Evolutionary conservation across 1,284 basidiomycete genomes (phyloP).

Genomic region (Papiliotrema fonsecae): DNA sequence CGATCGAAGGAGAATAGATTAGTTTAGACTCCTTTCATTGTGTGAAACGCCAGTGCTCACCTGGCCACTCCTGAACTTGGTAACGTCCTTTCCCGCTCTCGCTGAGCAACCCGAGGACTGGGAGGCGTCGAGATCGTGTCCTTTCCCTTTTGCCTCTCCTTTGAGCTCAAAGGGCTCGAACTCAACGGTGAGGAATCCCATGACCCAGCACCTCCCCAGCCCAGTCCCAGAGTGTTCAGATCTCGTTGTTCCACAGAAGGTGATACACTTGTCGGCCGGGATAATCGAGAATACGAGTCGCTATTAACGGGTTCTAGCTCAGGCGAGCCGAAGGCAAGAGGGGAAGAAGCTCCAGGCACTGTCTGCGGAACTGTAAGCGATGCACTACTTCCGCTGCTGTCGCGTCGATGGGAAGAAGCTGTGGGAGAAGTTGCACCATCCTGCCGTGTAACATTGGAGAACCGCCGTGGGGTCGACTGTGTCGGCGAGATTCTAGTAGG

Average conservation of each 20-base stretch:
- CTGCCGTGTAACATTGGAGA: constrained; percentile 8
- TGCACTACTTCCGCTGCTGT: constrained; percentile 7
- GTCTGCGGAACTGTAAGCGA: constrained; percentile 3
- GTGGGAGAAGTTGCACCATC: neutral
- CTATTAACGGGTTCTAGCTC: constrained; percentile 24
- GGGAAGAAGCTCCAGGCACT: constrained; percentile 4
- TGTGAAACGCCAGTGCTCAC: constrained; percentile 9
- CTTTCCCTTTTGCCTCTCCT: constrained; percentile 1
- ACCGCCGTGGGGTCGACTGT: constrained; percentile 11
- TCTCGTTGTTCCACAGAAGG: constrained; percentile 20
- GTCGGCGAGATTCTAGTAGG: constrained; percentile 13
- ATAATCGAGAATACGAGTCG: constrained; percentile 14
- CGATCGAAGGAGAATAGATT: neutral
- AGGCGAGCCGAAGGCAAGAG: constrained; percentile 34
- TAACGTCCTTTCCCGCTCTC: constrained; percentile 24
- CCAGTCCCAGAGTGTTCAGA: constrained; percentile 32
- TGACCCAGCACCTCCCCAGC: no score
- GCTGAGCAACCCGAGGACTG: constrained; percentile 20
- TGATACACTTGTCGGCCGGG: constrained; percentile 11
- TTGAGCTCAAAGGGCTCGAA: neutral
- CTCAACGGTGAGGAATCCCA: constrained; percentile 6
- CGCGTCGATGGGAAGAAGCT: neutral
- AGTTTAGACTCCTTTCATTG: neutral
- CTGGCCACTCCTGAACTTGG: constrained; percentile 14
- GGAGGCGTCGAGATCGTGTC: no score